Percentiles rank a stretch among this genome's conserved stretches.
These are phyloP conservation scores for Lotmaria passim DNA, from an alignment of 208 protist species.

Conservation along the genomic window DNA sequence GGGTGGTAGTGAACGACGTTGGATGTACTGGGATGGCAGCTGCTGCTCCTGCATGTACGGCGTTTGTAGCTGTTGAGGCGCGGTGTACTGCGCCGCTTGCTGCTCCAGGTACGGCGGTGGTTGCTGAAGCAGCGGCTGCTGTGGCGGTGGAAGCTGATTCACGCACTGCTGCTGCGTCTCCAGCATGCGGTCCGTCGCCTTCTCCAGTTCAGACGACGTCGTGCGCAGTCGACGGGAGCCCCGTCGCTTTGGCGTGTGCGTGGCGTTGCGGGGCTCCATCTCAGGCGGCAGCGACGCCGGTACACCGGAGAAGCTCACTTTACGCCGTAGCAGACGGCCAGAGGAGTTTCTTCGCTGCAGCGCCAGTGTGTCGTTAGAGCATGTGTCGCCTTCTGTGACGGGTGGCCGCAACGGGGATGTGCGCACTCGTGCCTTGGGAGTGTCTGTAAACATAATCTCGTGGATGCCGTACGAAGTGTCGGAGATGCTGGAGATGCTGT, in stretches of 20 bases:
- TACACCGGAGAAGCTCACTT: conserved; percentile 11
- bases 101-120: not conserved
- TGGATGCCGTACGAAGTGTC: not conserved
- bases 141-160: not conserved
- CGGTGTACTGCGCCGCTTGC: not conserved
- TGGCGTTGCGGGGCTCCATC: not conserved
- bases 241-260: not conserved
- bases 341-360: conserved; percentile 23
- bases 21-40: no score
- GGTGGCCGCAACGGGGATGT: no score
- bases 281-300: not conserved
- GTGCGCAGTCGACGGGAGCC: not conserved
- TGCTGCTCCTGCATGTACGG: no score
- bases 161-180: not conserved
- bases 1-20: no score
- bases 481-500: not conserved
- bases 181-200: no score
- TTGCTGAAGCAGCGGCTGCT: no score
- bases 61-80: no score
- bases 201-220: not conserved
- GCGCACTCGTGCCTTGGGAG: not conserved
- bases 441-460: not conserved
- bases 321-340: conserved; percentile 1
- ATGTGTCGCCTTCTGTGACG: not conserved
- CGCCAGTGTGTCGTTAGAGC: not conserved